A percentile compares a stretch with the other conserved stretches of the same genome.
These are phyloP conservation scores for Ramaria sp. DNA, from an alignment of 768 basidiomycete genomes.

Conservation along the genomic window DNA sequence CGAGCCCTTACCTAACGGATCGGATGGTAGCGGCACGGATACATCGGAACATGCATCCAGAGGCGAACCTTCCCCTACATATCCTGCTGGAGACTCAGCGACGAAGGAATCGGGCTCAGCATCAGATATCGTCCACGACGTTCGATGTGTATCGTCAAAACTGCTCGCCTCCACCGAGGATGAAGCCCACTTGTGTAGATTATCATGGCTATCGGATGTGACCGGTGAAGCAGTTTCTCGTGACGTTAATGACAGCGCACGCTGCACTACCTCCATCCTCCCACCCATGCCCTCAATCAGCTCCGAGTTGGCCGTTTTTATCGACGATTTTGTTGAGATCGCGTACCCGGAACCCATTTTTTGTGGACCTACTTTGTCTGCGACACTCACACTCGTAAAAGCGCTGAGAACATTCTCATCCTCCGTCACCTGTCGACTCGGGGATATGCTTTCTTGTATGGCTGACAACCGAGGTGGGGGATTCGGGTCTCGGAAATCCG, in stretches of 20 bases:
- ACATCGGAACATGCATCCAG: slow-evolving; percentile 1
- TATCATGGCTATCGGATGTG: not conserved
- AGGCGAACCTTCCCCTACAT: too few relatives aligned
- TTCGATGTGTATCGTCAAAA: not conserved
- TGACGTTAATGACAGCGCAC: slow-evolving; percentile 13
- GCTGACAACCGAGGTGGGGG: slow-evolving; percentile 56
- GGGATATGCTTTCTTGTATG: slow-evolving; percentile 41
- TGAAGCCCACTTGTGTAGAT: not conserved
- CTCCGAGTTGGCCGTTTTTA: slow-evolving; percentile 54
- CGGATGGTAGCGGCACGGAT: slow-evolving; percentile 10
- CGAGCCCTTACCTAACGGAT: not conserved
- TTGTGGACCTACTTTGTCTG: slow-evolving; percentile 21
- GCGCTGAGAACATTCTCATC: slow-evolving; percentile 10
- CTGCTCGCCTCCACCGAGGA: not conserved
- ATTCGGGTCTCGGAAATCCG: slow-evolving; percentile 71
- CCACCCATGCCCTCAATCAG: slow-evolving; percentile 55
- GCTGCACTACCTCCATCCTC: slow-evolving; percentile 61
- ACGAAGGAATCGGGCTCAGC: not conserved
- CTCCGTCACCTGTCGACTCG: slow-evolving; percentile 11
- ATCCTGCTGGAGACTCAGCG: slow-evolving; percentile 23
- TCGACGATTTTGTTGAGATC: slow-evolving; percentile 1
- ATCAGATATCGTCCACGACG: not conserved
- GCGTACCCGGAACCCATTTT: slow-evolving; percentile 28
- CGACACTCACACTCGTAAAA: slow-evolving; percentile 8
- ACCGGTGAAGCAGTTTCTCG: slow-evolving; percentile 9